Base-by-base conservation (phyloP, 495 filamentous ascomycete genomes). In the Trichoderma erinaceum region DNA sequence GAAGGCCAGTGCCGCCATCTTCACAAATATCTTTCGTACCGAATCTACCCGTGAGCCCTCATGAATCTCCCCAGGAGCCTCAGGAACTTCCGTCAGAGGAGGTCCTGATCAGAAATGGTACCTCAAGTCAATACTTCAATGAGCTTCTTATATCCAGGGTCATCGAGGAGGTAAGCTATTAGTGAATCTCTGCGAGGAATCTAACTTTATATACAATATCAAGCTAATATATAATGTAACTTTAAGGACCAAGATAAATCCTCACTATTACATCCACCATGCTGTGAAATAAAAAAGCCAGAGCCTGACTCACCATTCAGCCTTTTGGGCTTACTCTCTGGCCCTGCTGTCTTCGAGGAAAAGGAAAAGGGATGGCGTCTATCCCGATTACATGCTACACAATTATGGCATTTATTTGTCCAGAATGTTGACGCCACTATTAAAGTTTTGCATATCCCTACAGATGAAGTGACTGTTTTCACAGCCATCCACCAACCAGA, bases 51-150 rank as follows among this genome's bases (percentile, higher is more conserved):
- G 52, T 61, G 25, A 61, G 52, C 52, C 52, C 52, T 27, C 52
- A 61, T 61, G 52, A 61, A 16, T 61, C 52, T 61, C 52, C 52
- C 10, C 23, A 29, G 27, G 52, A 61, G 27, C 52, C 52, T 15
- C 52, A 32, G 23, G 52, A 61, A 41, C 21, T 65, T 6, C 27
- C 65, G 8, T 32, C 41, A 12, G 65, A 43, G 43, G 65, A 66
- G 41, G 43, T 66, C 11, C 18, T 66, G 16, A 50, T 66, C 23
- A 44, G 48, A 12, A 66, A 66, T 41, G 65, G 65, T 16, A 41
- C 65, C 43, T 66, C 65, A 29, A 66, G 35, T 41, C 65, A 66
- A 18, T 66, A 66, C 27, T 66, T 66, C 41, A 66, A 66, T 32
- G 65, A 66, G 50, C 43, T 66, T 13, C 35, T 66, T 5, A 32